phyloP scores from a whole-genome alignment of 768 basidiomycete species.

The Tylopilus subfusipes region DNA sequence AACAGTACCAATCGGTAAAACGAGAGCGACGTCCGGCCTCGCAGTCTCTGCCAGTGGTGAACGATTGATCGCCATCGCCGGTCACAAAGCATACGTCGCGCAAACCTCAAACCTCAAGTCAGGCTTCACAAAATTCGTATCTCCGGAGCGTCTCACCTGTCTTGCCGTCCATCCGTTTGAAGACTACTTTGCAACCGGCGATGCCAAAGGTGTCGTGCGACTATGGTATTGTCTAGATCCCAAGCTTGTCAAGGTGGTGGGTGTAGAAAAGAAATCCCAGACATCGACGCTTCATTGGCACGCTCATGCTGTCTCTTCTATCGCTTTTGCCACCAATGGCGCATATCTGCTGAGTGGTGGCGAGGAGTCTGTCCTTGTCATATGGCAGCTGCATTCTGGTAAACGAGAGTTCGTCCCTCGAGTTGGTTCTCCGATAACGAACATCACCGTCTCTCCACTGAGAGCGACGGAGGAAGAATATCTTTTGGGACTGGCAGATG shows the following conservation, averaged over 20 bases:
- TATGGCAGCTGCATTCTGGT: conserved; percentile 91
- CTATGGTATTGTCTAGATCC: conserved; percentile 91
- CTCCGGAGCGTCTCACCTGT: conserved; percentile 76
- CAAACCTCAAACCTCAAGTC: conserved; percentile 50
- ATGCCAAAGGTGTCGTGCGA: conserved; percentile 76
- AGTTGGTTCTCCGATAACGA: conserved; percentile 80
- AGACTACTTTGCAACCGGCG: conserved; percentile 95
- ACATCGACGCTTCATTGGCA: conserved; percentile 95
- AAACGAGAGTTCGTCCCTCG: conserved; percentile 92
- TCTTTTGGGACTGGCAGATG: conserved; percentile 77
- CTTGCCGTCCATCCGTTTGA: conserved; percentile 85
- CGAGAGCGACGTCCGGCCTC: conserved; percentile 57
- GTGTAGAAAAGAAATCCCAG: conserved; percentile 75
- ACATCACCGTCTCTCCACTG: conserved; percentile 56
- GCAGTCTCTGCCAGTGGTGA: conserved; percentile 71
- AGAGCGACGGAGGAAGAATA: conserved; percentile 74
- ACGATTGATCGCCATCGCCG: conserved; percentile 74
- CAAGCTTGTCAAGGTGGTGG: conserved; percentile 46
- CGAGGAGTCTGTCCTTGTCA: conserved; percentile 93
- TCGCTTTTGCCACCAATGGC: conserved; percentile 87
- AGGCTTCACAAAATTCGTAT: conserved; percentile 81
- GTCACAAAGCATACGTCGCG: conserved; percentile 76
- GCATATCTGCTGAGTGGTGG: conserved; percentile 92
- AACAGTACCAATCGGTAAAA: conserved; percentile 62
- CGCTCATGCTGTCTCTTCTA: conserved; percentile 84